Conservation (phyloP, 1,284 basidiomycete species). For the Puccinia coronata region DNA sequence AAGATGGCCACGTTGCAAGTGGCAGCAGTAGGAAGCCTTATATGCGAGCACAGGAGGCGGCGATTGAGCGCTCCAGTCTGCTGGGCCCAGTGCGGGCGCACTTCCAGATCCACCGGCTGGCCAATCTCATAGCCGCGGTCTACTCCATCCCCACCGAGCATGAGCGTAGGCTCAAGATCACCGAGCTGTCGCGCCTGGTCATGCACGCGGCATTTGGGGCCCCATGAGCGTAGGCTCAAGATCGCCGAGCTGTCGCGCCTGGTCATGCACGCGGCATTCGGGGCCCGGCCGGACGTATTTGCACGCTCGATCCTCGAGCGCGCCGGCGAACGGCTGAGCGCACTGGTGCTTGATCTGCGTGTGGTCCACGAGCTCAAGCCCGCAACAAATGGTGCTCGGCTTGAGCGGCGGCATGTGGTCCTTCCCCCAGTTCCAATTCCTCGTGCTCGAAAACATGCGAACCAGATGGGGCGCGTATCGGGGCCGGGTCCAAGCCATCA, state of each 20-base stretch:
- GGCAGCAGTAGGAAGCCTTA: not conserved
- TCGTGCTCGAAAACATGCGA: not conserved
- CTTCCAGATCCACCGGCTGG: not conserved
- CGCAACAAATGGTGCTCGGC: not conserved
- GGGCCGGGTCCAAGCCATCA: conserved; percentile 40
- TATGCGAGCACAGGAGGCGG: not conserved
- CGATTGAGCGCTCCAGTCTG: conserved; percentile 13
- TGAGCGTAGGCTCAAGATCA: conserved; percentile 20
- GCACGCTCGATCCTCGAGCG: not conserved
- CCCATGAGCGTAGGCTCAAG: not conserved
- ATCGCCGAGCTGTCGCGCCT: conserved; percentile 16
- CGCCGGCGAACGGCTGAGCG: not conserved
- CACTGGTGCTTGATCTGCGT: not conserved
- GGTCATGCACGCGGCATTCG: conserved; percentile 28
- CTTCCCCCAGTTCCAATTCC: conserved; percentile 1
- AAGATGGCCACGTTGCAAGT: not conserved
- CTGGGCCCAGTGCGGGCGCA: conserved; percentile 6
- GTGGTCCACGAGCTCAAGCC: not conserved
- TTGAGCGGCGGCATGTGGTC: conserved; percentile 45
- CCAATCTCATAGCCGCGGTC: conserved; percentile 18
- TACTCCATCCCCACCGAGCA: conserved; percentile 31
- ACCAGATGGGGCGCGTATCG: conserved; percentile 18
- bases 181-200: conserved; percentile 19
- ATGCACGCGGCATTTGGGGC: conserved; percentile 17
- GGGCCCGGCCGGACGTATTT: not conserved